A percentile compares a stretch with the other conserved stretches of the same genome.
Evolutionary conservation across 1,284 basidiomycete species (phyloP).

Genomic region (Heterobasidion irregulare): DNA sequence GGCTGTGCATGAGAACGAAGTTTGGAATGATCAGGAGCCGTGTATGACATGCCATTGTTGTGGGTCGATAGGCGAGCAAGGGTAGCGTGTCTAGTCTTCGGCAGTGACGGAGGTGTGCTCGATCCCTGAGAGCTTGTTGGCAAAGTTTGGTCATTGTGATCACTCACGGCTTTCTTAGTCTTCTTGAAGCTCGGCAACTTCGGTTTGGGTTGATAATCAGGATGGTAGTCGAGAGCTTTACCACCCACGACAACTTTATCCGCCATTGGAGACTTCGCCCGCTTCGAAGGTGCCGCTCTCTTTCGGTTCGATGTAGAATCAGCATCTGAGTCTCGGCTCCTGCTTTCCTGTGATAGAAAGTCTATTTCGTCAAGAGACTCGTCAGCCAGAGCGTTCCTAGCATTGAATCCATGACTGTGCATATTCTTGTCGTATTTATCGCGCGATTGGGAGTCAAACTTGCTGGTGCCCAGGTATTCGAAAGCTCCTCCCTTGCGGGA

Average conservation of each 20-base stretch:
- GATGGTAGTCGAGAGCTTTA: not conserved
- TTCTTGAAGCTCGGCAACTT: conserved; percentile 2
- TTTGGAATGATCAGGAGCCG: not conserved
- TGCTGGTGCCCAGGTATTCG: not conserved
- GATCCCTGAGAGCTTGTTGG: no score
- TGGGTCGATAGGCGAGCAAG: not conserved
- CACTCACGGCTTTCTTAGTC: not conserved
- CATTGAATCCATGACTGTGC: not conserved
- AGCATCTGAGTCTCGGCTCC: not conserved
- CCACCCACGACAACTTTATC: not conserved
- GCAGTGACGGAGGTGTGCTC: no score
- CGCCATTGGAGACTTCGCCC: not conserved
- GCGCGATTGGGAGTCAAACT: not conserved
- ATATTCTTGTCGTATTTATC: not conserved
- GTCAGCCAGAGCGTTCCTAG: not conserved
- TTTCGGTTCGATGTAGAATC: not conserved
- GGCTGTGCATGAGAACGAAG: not conserved
- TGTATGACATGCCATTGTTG: not conserved
- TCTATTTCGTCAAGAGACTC: conserved; percentile 1
- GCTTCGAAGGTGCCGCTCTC: not conserved
- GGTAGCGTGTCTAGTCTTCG: not conserved
- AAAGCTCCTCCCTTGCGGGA: not conserved
- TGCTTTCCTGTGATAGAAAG: not conserved
- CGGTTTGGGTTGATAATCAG: not conserved
- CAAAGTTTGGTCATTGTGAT: not conserved